Evolutionary conservation across 805 yeast species (phyloP), one percentile per base, ranked within the genome.

Genomic region (Saccharomycopsis oosterbeekiorum): DNA sequence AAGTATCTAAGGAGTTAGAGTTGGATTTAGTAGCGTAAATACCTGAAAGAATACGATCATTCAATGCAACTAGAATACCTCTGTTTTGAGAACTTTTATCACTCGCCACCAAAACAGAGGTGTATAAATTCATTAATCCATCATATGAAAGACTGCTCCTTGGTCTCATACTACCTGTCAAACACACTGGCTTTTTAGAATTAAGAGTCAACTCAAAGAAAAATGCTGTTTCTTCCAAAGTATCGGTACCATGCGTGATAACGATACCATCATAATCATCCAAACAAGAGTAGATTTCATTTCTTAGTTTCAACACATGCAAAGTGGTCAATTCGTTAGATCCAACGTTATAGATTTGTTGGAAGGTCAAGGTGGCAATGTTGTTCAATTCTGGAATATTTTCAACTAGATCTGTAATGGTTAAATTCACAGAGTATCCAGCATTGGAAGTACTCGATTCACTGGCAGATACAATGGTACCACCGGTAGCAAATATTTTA

Each of bases 91-190:
- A 78, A 60, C 78, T 75, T 34, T 71, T 70, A 65, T 76, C 73
- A 0, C 86, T 75, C 2, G 90, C 87, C 37, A 85, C 83, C 15
- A 81, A 80, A 56, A 84, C 83, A 1, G 89, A 88, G 67, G 85
- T 88, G 68, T 84, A 85, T 63, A 85, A 71, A 70, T 85, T 85
- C 83, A 85, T 84, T 5, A 88, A 85, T 2, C 89, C 89, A 69
- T 85, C 91, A 1, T 88, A 83, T 1, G 87, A 82, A 50, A 85
- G 79, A 47, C 86, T 82, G 2, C 88, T 83, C 9, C 86, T 80
- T 0, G 91, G 91, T 68, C 89, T 78, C 91, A 85, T 85, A 5
- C 87, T 81, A 1, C 91, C 91, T 57, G 87, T 84, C 69, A 85
- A 73, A 4, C 84, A 89, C 59, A 85, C 80, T 3, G 88, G 88